Evolutionary conservation across 73 alveolate species (phyloP).

Genomic region (Paramecium sexaurelia): DNA sequence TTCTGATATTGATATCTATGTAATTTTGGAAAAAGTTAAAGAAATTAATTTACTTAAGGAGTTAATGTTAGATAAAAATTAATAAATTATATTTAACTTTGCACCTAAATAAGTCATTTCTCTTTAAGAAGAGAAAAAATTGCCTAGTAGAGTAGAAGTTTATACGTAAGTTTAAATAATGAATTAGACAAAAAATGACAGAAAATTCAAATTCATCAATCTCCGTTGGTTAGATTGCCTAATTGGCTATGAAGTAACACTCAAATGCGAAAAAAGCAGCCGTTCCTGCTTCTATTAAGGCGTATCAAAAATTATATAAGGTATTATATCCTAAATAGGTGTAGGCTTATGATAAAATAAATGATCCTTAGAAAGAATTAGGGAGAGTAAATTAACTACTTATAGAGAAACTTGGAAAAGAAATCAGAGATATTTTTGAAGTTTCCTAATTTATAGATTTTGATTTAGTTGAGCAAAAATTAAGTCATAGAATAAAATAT

Average conservation of each 20-base stretch:
- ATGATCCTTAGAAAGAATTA: not conserved
- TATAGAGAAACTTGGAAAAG: not conserved
- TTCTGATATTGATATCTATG: constrained; percentile 36
- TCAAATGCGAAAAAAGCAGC: not conserved
- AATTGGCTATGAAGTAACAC: not conserved
- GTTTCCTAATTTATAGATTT: constrained; percentile 42
- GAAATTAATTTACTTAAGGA: constrained; percentile 17
- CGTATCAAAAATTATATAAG: constrained; percentile 29
- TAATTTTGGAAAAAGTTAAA: constrained; percentile 37
- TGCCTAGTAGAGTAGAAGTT: constrained; percentile 36
- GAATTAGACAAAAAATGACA: not conserved
- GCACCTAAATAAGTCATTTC: constrained; percentile 3
- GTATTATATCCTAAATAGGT: not conserved
- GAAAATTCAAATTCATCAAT: not conserved
- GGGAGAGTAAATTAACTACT: not conserved
- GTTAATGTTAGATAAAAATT: not conserved
- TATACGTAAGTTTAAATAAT: not conserved
- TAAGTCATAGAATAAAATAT: not conserved
- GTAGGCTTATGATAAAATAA: constrained; percentile 38
- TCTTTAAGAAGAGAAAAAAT: not conserved
- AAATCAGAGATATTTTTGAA: constrained; percentile 33
- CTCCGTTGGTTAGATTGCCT: not conserved
- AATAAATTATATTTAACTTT: constrained; percentile 36
- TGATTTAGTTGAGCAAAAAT: not conserved
- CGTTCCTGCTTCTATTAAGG: not conserved